Conservation (phyloP, 306 rosid genomes). For the Castanopsis chinensis region DNA sequence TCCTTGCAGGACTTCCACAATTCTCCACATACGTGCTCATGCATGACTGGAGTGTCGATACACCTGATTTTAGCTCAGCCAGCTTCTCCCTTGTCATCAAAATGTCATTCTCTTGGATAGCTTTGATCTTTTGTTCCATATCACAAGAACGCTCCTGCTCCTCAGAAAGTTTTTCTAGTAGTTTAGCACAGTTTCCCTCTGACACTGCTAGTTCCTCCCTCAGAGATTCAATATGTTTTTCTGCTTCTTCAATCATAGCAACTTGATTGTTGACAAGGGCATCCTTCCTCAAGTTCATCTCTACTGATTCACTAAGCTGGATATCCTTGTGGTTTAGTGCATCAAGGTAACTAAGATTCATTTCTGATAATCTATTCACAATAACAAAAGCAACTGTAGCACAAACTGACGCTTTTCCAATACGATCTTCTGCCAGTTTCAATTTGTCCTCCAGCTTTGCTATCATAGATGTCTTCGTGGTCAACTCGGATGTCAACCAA, state of each 20-base stretch:
- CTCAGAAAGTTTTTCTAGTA: slow-evolving; percentile 54
- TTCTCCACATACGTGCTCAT: slow-evolving; percentile 54
- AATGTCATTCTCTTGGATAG: slow-evolving; percentile 53
- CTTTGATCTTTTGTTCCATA: slow-evolving; percentile 60
- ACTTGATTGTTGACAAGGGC: slow-evolving; percentile 53
- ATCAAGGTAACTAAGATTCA: slow-evolving; percentile 42
- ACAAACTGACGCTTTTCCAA: slow-evolving; percentile 57
- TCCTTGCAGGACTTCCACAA: slow-evolving; percentile 34
- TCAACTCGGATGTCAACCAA: slow-evolving; percentile 49
- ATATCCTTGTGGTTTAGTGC: slow-evolving; percentile 45
- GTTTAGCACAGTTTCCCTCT: slow-evolving; percentile 44
- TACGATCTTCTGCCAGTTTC: slow-evolving; percentile 49
- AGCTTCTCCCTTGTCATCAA: slow-evolving; percentile 67
- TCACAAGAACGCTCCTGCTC: slow-evolving; percentile 51
- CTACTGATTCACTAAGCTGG: slow-evolving; percentile 50
- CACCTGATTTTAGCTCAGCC: slow-evolving; percentile 68
- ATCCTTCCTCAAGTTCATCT: slow-evolving; percentile 49
- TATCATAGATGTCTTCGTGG: slow-evolving; percentile 36
- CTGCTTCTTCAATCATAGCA: slow-evolving; percentile 48
- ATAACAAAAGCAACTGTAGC: slow-evolving; percentile 71
- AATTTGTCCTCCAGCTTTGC: slow-evolving; percentile 48
- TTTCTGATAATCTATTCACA: slow-evolving; percentile 73
- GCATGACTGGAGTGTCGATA: slow-evolving; percentile 65
- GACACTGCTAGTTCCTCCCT: slow-evolving; percentile 38
- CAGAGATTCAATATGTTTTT: slow-evolving; percentile 32